These are phyloP conservation scores for Chamaecyparis obtusa DNA, from an alignment of 75 land plant species.

Conservation along the genomic window DNA sequence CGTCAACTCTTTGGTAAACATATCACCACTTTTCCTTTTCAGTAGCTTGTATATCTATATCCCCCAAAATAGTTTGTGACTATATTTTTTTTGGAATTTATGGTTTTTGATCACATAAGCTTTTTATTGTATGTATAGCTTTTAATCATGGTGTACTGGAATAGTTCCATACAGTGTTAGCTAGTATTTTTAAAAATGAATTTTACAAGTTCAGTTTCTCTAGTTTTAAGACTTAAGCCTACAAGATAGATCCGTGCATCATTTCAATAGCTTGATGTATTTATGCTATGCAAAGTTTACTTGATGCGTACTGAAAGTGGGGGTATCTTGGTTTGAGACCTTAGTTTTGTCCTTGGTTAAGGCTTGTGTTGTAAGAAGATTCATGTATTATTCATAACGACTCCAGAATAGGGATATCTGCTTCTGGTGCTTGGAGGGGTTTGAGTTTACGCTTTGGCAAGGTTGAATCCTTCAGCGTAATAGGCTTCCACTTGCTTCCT, in stretches of 20 bases:
- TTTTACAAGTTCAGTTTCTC: background rate
- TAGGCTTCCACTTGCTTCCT: background rate
- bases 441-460: no score
- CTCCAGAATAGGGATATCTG: background rate
- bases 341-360: background rate
- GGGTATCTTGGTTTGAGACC: background rate
- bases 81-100: background rate
- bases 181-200: background rate
- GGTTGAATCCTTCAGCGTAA: no score
- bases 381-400: background rate
- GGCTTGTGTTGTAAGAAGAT: background rate
- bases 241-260: background rate
- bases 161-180: background rate
- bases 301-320: background rate
- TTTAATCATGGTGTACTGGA: background rate
- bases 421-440: background rate
- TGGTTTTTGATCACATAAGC: no score
- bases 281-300: background rate
- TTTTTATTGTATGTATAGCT: background rate
- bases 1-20: slow-evolving; percentile 90
- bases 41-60: background rate
- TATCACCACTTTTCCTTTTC: background rate
- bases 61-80: background rate
- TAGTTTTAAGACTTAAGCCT: background rate
- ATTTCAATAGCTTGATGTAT: background rate